Evolutionary conservation across 352 stramenopile species (phyloP), one percentile per base, ranked within the genome.

Genomic region (Thalassiosira livingstoniorum): DNA sequence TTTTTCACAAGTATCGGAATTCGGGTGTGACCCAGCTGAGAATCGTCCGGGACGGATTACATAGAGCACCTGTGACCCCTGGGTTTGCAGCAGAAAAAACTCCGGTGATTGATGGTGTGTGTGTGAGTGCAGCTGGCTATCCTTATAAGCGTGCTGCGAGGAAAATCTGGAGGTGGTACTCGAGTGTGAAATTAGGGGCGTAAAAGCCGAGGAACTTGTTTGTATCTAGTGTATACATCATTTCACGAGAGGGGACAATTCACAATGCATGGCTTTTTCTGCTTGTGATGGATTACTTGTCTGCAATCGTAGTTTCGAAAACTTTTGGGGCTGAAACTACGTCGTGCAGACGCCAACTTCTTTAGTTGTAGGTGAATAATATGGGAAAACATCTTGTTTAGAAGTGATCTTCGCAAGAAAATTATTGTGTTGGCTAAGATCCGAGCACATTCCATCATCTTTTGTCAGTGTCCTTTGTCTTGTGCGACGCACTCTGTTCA

Each of bases 1-100:
- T 92, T 25, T 92, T 89, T 57, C 60, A 88, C 47, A 87, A 88
- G 63, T 92, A 90, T 67, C 71, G 70, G n/a, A 79, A 89, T 53
- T 71, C 80, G 5, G 58, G 63, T 58, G 74, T 75, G 2, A 80
- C 63, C 15, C 69, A 87, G 35, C 60, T 90, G 29, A 51, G 80
- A 15, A 80, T 81, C 31, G 82, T 87, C 11, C 79, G 82, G 32
- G 75, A 86, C 65, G 80, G 58, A 4, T 60, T 92, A 21, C 80
- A 85, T 47, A 63, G 84, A 43, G 82, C 84, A 42, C 84, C 81
- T 10, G 27, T 74, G 18, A 86, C 79, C 1, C 67, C 74, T 21
- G 75, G 79, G 0, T 86, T 84, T 69, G 74, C 73, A 32, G 73
- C 75, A 2, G 72, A 83, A 43, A 71, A 80, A 15, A 54, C 76